phyloP scores from a whole-genome alignment of 2,329 filamentous ascomycete genomes.

The Calonectria leucothoes region DNA sequence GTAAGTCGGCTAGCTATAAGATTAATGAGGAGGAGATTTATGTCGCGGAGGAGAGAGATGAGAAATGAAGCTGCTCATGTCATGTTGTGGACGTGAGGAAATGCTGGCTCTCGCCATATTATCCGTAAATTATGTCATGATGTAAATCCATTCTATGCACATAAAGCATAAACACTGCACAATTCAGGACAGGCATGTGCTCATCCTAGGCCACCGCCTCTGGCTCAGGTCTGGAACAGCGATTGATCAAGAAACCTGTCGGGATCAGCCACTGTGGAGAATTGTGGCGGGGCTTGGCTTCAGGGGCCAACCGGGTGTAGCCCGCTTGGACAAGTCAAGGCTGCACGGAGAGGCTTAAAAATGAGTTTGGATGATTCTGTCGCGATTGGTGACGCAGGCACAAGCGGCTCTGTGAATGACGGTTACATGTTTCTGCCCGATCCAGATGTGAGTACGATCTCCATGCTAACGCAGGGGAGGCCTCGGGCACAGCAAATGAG shows the following conservation, averaged over 20 bases:
- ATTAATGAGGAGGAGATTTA: slow-evolving; percentile 50
- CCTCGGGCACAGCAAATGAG: background rate
- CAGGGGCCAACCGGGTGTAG: background rate
- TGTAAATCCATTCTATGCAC: background rate
- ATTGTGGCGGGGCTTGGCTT: background rate
- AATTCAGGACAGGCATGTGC: background rate
- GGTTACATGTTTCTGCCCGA: background rate
- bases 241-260: background rate
- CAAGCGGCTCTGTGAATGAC: background rate
- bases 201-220: background rate
- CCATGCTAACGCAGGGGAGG: slow-evolving; percentile 1
- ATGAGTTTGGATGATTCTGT: background rate
- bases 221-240: background rate
- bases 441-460: background rate
- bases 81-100: background rate
- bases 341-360: background rate
- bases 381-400: background rate
- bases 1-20: slow-evolving; percentile 51
- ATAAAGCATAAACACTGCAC: background rate
- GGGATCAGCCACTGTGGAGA: slow-evolving; percentile 5
- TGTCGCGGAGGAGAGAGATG: slow-evolving; percentile 33
- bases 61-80: slow-evolving; percentile 21
- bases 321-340: background rate
- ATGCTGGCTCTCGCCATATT: background rate
- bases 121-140: background rate